Evolutionary conservation across 2,329 filamentous ascomycete species (phyloP), one percentile per base, ranked within the genome.

Genomic region (Colletotrichum sojae): DNA sequence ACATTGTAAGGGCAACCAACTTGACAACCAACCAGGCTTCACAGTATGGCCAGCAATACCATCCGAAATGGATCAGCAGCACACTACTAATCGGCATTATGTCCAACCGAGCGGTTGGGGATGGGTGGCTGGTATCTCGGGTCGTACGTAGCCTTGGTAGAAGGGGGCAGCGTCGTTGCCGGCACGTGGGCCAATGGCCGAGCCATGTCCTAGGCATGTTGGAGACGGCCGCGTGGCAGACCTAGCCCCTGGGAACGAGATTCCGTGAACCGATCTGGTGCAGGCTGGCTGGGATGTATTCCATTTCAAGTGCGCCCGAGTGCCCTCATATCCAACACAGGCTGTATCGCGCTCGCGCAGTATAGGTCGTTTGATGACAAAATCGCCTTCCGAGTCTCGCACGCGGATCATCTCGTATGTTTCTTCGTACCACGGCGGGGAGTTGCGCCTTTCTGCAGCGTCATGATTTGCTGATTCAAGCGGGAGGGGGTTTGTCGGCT

Each of bases 71-170:
- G 39, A 10, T 12, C 39, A 40, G 13, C 10, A 12, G 9, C 39
- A 40, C 10, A 12, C 43, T 22, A 43, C n/a, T 64, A 10, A 5
- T 39, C 10, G 10, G 15, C 27, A 31, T 36, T 13, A n/a, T 20
- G 45, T 18, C 16, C 31, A 40, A 5, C 20, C 36, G 27, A 20
- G 8, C n/a, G 27, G 20, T 12, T 18, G n/a, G 48, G 22, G 39
- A 65, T 12, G 2, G 40, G n/a, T 20, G 75, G 77, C 13, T 81
- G 80, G 72, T 79, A 79, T 52, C 79, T 78, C 25, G 83, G 82
- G 61, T 85, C 83, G 58, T 86, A 85, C 83, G 58, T 86, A 85
- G 70, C 84, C 82, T 63, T 84, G 82, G 59, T 80, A 72, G 65
- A 66, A 25, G 5, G 22, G 39, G 22, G 22, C 22, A 9, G 56